Evolutionary conservation across 169 alveolate species (phyloP).

Genomic region (Plasmodium inui): DNA sequence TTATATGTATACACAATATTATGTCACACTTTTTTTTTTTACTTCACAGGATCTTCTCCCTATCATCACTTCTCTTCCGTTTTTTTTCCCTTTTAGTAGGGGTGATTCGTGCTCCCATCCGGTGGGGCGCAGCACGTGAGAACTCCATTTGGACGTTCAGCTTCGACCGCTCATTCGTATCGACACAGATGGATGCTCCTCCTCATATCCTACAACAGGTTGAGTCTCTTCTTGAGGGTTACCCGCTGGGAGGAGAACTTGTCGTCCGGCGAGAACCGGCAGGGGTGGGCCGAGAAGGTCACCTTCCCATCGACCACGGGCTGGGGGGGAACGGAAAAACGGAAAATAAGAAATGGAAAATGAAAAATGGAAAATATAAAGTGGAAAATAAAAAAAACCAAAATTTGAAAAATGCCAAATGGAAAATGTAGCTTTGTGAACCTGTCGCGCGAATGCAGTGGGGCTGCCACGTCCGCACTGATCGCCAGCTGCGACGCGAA

Average conservation of each 20-base stretch:
- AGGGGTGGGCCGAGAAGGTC: constrained; percentile 95
- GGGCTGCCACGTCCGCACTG: background rate
- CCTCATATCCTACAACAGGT: constrained; percentile 59
- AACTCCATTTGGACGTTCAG: background rate
- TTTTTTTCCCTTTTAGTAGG: background rate
- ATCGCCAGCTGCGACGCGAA: background rate
- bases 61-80: background rate
- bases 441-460: background rate
- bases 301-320: constrained; percentile 76
- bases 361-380: background rate
- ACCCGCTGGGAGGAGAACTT: constrained; percentile 88
- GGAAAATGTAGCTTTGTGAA: background rate
- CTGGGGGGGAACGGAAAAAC: background rate
- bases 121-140: background rate
- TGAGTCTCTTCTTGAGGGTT: constrained; percentile 87
- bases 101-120: background rate
- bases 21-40: background rate
- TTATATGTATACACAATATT: background rate
- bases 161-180: background rate
- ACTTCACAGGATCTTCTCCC: background rate
- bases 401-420: background rate
- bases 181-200: background rate
- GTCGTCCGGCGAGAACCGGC: constrained; percentile 95
- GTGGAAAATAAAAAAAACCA: too few relatives aligned
- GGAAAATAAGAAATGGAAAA: background rate